phyloP scores from a whole-genome alignment of 2,329 filamentous ascomycete genomes.

The Calonectria multiphialidica region DNA sequence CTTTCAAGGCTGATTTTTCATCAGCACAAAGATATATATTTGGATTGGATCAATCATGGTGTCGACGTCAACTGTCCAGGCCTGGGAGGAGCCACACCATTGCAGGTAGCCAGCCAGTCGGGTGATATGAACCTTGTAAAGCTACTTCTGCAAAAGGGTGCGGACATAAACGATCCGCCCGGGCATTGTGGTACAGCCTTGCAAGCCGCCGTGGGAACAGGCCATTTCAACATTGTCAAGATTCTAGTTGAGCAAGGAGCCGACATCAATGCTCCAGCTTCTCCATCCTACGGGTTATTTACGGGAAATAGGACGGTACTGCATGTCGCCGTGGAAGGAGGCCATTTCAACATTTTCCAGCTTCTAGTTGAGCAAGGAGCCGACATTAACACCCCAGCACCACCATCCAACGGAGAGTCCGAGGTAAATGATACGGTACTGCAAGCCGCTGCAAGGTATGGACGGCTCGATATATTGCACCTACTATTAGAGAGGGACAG shows the following conservation, averaged over 20 bases:
- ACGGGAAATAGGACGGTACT: not conserved
- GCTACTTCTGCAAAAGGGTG: not conserved
- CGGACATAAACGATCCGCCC: not conserved
- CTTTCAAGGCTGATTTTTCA: accelerated
- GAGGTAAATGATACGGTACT: not conserved
- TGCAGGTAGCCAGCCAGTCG: not conserved
- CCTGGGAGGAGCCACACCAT: not conserved
- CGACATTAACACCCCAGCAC: not conserved
- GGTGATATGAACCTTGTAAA: not conserved
- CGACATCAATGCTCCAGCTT: not conserved
- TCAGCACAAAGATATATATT: not conserved
- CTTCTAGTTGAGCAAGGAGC: not conserved
- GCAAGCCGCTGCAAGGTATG: not conserved
- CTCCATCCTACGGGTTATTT: too few species aligned
- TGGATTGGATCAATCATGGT: not conserved
- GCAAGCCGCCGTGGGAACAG: not conserved
- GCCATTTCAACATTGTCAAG: not conserved
- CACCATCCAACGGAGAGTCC: too few species aligned
- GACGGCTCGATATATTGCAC: slow-evolving; percentile 1
- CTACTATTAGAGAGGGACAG: not conserved
- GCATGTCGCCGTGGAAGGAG: not conserved
- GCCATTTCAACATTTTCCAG: not conserved
- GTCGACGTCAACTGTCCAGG: not conserved
- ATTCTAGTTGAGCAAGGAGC: not conserved
- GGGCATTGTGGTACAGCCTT: not conserved